Evolutionary conservation across 176 grass and related monocot species (phyloP).

Genomic region (Otatea glauca): DNA sequence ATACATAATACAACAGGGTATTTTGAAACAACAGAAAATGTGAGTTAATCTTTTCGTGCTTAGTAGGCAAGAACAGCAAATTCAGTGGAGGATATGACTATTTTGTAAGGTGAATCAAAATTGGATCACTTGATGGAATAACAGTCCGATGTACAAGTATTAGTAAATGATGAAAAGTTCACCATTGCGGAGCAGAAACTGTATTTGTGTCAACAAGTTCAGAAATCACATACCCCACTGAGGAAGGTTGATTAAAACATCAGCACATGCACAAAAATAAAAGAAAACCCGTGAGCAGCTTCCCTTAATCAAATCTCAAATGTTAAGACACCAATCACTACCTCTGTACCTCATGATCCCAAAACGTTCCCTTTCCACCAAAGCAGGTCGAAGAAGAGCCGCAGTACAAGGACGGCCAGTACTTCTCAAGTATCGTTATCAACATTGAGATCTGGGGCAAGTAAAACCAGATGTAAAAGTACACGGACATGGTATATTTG

Average conservation of each 20-base stretch:
- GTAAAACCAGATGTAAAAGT: constrained; percentile 30
- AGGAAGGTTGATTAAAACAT: constrained; percentile 31
- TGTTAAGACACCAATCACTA: constrained; percentile 12
- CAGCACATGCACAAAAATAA: constrained; percentile 56
- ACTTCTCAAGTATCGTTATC: constrained; percentile 68
- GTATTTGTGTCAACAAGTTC: constrained; percentile 4
- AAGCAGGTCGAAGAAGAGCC: constrained; percentile 75
- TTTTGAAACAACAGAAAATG: neutral
- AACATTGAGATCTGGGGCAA: constrained; percentile 65
- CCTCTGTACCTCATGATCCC: constrained; percentile 71
- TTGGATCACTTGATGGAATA: neutral
- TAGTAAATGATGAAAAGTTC: neutral
- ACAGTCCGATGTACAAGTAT: neutral
- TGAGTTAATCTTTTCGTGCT: neutral
- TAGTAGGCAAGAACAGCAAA: neutral
- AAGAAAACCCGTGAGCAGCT: constrained; percentile 3
- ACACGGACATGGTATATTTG: constrained; percentile 6
- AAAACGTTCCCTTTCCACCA: constrained; percentile 73
- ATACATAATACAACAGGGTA: neutral
- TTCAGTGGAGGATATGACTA: neutral
- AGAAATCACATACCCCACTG: constrained; percentile 85
- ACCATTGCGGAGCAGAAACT: neutral
- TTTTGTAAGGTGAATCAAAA: neutral
- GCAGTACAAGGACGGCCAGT: constrained; percentile 87
- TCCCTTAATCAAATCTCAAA: neutral